Conservation (phyloP, 139 green algal genomes). For the Picochlorum sp. region DNA sequence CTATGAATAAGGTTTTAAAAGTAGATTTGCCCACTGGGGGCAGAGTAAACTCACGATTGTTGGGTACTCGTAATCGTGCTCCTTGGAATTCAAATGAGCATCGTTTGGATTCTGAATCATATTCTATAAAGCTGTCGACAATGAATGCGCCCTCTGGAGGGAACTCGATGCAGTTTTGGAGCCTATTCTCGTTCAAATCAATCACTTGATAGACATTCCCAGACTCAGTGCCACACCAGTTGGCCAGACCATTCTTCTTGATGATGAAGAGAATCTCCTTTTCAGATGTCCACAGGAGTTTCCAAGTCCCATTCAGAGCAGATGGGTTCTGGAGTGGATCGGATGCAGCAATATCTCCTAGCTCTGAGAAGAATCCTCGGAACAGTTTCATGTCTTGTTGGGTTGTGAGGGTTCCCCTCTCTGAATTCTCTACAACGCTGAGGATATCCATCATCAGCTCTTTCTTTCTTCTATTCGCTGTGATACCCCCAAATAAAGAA, state of each 20-base stretch:
- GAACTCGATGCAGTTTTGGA: constrained; percentile 88
- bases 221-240: constrained; percentile 62
- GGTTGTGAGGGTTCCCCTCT: constrained; percentile 30
- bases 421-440: constrained; percentile 12
- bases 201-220: constrained; percentile 80
- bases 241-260: constrained; percentile 40
- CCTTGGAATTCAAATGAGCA: constrained; percentile 62
- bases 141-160: constrained; percentile 73
- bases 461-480: background rate
- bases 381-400: constrained; percentile 16
- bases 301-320: constrained; percentile 55
- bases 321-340: constrained; percentile 9
- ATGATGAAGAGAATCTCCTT: constrained; percentile 64
- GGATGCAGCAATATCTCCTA: constrained; percentile 17
- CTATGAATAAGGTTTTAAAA: constrained; percentile 80
- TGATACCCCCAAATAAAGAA: background rate
- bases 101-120: constrained; percentile 26
- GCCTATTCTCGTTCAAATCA: constrained; percentile 38
- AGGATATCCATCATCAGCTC: background rate
- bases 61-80: constrained; percentile 50
- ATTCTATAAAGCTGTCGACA: constrained; percentile 52
- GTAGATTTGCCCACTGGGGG: constrained; percentile 76
- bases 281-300: constrained; percentile 77
- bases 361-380: constrained; percentile 18
- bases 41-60: constrained; percentile 28